These are phyloP conservation scores for Magnaporthiopsis rhizophila DNA, from an alignment of 2,329 filamentous ascomycete genomes.

Conservation along the genomic window DNA sequence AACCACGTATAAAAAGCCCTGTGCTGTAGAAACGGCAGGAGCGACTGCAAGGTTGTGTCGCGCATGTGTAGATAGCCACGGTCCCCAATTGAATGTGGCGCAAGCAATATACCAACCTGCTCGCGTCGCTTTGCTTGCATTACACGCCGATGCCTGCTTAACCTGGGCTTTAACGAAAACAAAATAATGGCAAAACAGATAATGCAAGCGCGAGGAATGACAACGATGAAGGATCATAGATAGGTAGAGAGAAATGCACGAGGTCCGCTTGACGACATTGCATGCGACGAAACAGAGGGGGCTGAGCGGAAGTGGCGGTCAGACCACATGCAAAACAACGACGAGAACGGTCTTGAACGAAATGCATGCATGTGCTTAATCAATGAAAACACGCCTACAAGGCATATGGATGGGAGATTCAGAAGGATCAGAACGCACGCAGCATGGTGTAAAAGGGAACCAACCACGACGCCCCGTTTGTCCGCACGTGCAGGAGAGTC, in stretches of 20 bases:
- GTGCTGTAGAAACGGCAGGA: too few relatives aligned
- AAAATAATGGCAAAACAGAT: too few relatives aligned
- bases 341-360: neutral
- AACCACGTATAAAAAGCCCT: too few relatives aligned
- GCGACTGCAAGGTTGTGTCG: too few relatives aligned
- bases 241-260: neutral
- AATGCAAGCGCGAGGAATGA: too few relatives aligned
- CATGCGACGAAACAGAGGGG: neutral
- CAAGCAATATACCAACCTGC: too few relatives aligned
- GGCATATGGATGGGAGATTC: neutral
- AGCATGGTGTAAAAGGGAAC: neutral
- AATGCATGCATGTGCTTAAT: neutral
- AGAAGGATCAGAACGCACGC: neutral
- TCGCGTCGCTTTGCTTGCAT: too few relatives aligned
- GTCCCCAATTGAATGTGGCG: too few relatives aligned
- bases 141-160: too few relatives aligned
- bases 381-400: neutral
- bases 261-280: neutral
- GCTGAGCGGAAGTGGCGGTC: neutral
- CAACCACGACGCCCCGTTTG: neutral
- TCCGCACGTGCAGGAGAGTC: neutral
- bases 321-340: too few relatives aligned
- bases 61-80: too few relatives aligned
- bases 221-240: neutral
- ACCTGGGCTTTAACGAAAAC: too few relatives aligned